Base-by-base conservation (phyloP, 2,329 filamentous ascomycete genomes). In the Pseudocercospora eumusae region DNA sequence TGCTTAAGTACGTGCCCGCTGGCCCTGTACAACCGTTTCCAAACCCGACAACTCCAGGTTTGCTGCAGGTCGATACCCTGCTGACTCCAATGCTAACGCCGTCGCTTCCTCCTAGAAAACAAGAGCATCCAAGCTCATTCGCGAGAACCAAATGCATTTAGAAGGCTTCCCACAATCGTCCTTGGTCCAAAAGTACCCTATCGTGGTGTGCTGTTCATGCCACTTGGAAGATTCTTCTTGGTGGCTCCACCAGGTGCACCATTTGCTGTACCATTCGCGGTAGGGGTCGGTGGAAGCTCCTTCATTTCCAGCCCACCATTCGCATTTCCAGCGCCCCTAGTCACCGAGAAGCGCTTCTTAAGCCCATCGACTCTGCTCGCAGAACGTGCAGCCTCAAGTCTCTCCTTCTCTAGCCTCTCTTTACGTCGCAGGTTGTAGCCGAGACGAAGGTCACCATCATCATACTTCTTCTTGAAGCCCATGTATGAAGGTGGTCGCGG, bases 401-500 rank as follows among this genome's bases (percentile, higher is more conserved):
- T 62, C 23, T 55, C 66, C 13, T 62, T 50, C 11, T 59, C 54
- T 7, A 47, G 55, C 18, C 66, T 27, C n/a, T 65, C 57, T 18
- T 61, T 59, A 15, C 33, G 44, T 7, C 55, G 64, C 47, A 56
- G 57, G 8, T 61, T 66, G 58, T 80, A 77, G 7, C 88, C 90
- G 64, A 97, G 86, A 25, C 95, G 86, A 77, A 96, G 91, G 75
- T 98, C 95, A 6, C 95, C 95, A 64, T 88, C 83, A 65, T 86
- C 80, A 70, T 95, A 93, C 58, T 80, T 79, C 47, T 80, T 80
- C 79, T 96, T 97, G 81, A 98, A 96, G 64, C 86, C 85, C 73
- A 97, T 86, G 75, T 97, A 98, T 0, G 90, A 93, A 7, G 93
- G 93, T 20, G 92, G 88, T 20, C 93, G 85, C 11, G 95, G 93